These are phyloP conservation scores for Juglanconis oblonga DNA, from an alignment of 2,329 filamentous ascomycete species.

Conservation along the genomic window DNA sequence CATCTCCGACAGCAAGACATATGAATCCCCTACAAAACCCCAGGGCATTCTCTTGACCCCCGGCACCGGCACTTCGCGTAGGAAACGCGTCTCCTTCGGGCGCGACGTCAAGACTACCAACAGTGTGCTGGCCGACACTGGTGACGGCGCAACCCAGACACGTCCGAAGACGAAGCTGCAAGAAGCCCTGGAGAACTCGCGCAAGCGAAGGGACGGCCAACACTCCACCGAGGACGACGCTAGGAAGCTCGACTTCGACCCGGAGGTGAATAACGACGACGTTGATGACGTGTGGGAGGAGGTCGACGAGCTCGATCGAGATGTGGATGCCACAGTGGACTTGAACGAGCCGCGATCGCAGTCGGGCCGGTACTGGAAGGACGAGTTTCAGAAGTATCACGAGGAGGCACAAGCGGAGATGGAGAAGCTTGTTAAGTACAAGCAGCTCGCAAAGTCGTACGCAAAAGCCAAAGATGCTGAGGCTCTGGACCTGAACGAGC, in stretches of 20 bases:
- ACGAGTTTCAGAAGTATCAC: conserved; percentile 71
- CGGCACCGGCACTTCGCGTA: conserved; percentile 56
- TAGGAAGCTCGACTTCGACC: conserved; percentile 50
- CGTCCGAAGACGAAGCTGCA: conserved; percentile 42
- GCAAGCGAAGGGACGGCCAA: conserved; percentile 25
- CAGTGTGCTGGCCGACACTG: conserved; percentile 26
- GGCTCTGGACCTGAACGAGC: conserved; percentile 61
- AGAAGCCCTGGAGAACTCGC: conserved; percentile 43
- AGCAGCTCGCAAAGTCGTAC: conserved; percentile 74
- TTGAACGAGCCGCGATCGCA: conserved; percentile 71
- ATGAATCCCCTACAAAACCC: conserved; percentile 47
- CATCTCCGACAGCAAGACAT: conserved; percentile 7
- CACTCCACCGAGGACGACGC: conserved; percentile 34
- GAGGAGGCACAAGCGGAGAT: conserved; percentile 70
- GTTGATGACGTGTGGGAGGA: conserved; percentile 52
- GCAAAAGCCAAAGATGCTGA: conserved; percentile 75
- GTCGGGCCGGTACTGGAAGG: conserved; percentile 78
- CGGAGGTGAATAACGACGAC: conserved; percentile 22
- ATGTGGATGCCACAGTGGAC: conserved; percentile 66
- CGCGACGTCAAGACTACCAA: conserved; percentile 46
- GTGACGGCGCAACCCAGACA: conserved; percentile 20
- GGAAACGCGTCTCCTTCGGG: conserved; percentile 65
- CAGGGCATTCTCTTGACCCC: conserved; percentile 63
- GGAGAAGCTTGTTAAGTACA: conserved; percentile 75
- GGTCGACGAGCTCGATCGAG: conserved; percentile 42